These are phyloP conservation scores for Orobanche coerulescens DNA, from an alignment of 257 asterid genomes.

Conservation along the genomic window DNA sequence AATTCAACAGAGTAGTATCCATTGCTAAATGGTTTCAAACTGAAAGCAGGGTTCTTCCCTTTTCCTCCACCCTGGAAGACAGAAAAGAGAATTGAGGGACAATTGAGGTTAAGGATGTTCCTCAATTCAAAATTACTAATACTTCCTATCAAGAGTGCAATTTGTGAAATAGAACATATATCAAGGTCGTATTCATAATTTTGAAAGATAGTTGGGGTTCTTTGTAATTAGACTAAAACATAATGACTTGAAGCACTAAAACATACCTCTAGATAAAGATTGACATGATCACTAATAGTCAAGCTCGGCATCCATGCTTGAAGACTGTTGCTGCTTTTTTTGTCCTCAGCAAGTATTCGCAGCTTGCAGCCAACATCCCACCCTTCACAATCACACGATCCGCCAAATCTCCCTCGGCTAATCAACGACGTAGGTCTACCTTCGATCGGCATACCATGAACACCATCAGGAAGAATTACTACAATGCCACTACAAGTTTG, in stretches of 20 bases:
- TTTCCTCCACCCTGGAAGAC: slow-evolving; percentile 42
- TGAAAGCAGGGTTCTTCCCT: slow-evolving; percentile 47
- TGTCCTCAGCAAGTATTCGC: slow-evolving; percentile 42
- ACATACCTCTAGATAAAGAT: slow-evolving; percentile 64
- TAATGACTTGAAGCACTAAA: not conserved
- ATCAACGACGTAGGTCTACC: slow-evolving; percentile 72
- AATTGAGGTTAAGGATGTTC: no score
- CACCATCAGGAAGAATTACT: slow-evolving; percentile 72
- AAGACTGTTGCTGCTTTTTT: slow-evolving; percentile 22
- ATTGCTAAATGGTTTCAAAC: slow-evolving; percentile 51
- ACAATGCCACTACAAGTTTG: slow-evolving; percentile 26
- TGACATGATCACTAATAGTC: slow-evolving; percentile 29
- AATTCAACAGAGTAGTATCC: slow-evolving; percentile 60
- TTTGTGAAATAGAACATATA: not conserved
- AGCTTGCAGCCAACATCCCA: slow-evolving; percentile 98
- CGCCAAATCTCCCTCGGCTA: slow-evolving; percentile 75
- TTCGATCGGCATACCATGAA: slow-evolving; percentile 55
- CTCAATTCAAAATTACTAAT: not conserved
- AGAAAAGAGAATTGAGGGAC: no score
- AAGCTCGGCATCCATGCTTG: slow-evolving; percentile 23
- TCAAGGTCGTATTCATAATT: not conserved
- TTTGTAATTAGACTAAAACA: no score
- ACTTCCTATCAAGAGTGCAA: not conserved
- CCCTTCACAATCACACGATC: slow-evolving; percentile 95
- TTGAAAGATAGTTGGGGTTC: not conserved